These are phyloP conservation scores for Komagataella ulmi DNA, from an alignment of 805 yeast species.

Conservation along the genomic window DNA sequence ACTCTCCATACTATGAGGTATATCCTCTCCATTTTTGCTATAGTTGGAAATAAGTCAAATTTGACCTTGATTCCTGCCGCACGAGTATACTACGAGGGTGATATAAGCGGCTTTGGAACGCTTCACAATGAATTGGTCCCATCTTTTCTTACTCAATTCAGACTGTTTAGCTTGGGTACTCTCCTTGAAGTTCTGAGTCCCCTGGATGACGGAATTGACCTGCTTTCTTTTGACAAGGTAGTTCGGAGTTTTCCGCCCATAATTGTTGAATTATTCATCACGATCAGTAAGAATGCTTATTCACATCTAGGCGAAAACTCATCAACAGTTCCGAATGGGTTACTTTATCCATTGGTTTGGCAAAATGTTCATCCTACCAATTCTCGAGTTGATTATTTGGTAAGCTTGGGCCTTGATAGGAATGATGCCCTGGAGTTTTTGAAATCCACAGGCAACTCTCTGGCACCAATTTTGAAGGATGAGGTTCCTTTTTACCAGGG, in stretches of 20 bases:
- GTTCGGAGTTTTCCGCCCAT: conserved; percentile 17
- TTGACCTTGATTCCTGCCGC: conserved; percentile 19
- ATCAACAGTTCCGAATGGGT: conserved; percentile 19
- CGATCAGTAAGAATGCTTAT: conserved; percentile 28
- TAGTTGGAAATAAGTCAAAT: conserved; percentile 23
- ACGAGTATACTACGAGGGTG: conserved; percentile 24
- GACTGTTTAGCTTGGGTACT: conserved; percentile 25
- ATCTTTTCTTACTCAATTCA: conserved; percentile 25
- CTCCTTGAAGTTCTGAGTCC: conserved; percentile 19
- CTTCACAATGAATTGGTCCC: conserved; percentile 12
- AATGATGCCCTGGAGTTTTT: conserved; percentile 17
- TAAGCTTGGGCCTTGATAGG: conserved; percentile 16
- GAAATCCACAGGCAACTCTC: conserved; percentile 9
- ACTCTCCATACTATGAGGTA: conserved; percentile 25
- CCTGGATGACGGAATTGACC: conserved; percentile 4
- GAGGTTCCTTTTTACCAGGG: conserved; percentile 9
- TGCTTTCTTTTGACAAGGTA: conserved; percentile 5
- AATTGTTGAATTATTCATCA: conserved; percentile 31
- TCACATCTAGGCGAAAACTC: conserved; percentile 21
- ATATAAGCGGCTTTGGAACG: conserved; percentile 10
- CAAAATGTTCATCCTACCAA: conserved; percentile 28
- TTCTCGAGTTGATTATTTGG: conserved; percentile 18
- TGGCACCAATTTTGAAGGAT: conserved; percentile 9
- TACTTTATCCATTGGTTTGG: conserved; percentile 21
- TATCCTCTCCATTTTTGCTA: conserved; percentile 29